A percentile compares a stretch with the other conserved stretches of the same genome.
Evolutionary conservation across 805 yeast species (phyloP).

Genomic region (Osmozyma mogii): DNA sequence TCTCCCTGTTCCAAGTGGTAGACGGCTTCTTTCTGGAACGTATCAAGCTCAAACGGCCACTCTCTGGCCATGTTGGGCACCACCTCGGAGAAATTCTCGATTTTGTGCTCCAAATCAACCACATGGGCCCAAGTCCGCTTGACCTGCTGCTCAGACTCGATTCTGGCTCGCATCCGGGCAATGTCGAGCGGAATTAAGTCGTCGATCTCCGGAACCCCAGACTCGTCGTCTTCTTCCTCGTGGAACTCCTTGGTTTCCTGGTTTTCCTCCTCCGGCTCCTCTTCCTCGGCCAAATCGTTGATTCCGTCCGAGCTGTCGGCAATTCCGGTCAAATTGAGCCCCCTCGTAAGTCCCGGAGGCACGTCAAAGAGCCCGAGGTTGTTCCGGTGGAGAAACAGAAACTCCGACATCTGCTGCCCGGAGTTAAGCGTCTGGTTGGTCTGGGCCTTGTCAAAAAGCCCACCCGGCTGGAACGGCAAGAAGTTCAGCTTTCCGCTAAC

Average conservation of each 20-base stretch:
- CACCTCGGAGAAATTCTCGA: conserved; percentile 78
- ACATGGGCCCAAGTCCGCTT: conserved; percentile 89
- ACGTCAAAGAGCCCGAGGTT: conserved; percentile 66
- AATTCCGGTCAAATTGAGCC: conserved; percentile 35
- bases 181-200: conserved; percentile 33
- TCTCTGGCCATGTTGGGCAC: conserved; percentile 89
- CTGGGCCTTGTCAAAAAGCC: conserved; percentile 30
- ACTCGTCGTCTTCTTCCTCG: conserved; percentile 11
- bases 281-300: background rate
- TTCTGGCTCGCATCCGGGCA: conserved; percentile 13
- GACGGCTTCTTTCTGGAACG: conserved; percentile 94
- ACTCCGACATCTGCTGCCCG: conserved; percentile 8
- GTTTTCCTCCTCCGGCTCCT: conserved; percentile 2
- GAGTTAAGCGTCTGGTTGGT: conserved; percentile 9
- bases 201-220: conserved; percentile 40
- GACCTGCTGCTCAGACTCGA: conserved; percentile 18
- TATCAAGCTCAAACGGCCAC: conserved; percentile 94
- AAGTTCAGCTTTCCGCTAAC: conserved; percentile 64
- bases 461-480: conserved; percentile 93
- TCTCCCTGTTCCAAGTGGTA: conserved; percentile 96
- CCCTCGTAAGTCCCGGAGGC: conserved; percentile 78
- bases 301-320: conserved; percentile 5
- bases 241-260: conserved; percentile 6
- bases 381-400: conserved; percentile 52
- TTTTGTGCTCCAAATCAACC: conserved; percentile 76